These are phyloP conservation scores for Medicago lupulina DNA, from an alignment of 306 rosid species.

Conservation along the genomic window DNA sequence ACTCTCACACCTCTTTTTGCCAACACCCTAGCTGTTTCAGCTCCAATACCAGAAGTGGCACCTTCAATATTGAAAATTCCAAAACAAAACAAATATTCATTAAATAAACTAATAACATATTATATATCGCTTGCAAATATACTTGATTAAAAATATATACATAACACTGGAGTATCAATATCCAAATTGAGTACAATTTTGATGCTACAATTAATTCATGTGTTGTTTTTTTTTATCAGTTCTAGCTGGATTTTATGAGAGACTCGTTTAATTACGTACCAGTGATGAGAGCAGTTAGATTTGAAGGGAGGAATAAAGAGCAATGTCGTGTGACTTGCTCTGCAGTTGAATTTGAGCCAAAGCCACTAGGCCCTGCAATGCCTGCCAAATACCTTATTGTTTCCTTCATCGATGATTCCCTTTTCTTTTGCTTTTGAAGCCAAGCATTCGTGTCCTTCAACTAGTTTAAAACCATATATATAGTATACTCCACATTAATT, in stretches of 20 bases:
- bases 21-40: constrained; percentile 89
- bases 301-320: constrained; percentile 44
- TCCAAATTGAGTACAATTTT: too few species aligned
- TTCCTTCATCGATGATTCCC: constrained; percentile 69
- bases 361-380: constrained; percentile 96
- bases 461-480: constrained; percentile 28
- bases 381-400: constrained; percentile 88
- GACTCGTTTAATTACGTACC: constrained; percentile 55
- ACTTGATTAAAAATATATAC: too few species aligned
- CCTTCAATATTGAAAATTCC: constrained; percentile 55
- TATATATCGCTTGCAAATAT: too few species aligned
- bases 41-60: constrained; percentile 90
- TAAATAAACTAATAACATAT: not conserved
- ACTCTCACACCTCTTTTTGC: constrained; percentile 93
- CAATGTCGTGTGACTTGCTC: constrained; percentile 74
- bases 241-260: too few species aligned
- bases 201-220: not conserved
- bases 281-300: constrained; percentile 83
- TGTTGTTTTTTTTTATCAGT: too few species aligned
- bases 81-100: not conserved
- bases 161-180: too few species aligned
- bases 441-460: constrained; percentile 29
- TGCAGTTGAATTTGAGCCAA: constrained; percentile 93
- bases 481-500: too few species aligned
- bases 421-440: constrained; percentile 43